These are phyloP conservation scores for Cenchrus fungigraminus DNA, from an alignment of 176 grass and related monocot species.

Conservation along the genomic window DNA sequence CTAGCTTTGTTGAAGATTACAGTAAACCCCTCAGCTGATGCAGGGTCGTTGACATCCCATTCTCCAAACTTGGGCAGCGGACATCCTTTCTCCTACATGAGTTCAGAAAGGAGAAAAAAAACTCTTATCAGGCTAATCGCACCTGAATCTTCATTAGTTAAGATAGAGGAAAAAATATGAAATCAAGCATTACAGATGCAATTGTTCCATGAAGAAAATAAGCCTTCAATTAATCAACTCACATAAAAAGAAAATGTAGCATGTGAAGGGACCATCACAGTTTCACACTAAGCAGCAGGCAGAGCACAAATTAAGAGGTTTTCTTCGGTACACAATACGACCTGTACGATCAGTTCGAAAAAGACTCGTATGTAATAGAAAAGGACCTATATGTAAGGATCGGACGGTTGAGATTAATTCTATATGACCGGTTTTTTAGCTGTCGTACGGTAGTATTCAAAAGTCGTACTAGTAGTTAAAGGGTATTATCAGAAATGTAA, in stretches of 20 bases:
- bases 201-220: background rate
- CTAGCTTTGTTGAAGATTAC: constrained; percentile 63
- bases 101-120: background rate
- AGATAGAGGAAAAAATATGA: background rate
- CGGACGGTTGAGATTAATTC: no score
- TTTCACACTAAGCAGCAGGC: background rate
- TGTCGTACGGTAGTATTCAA: no score
- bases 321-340: no score
- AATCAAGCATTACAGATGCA: background rate
- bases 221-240: background rate
- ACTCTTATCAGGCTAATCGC: background rate
- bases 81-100: constrained; percentile 31
- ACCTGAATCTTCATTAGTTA: background rate
- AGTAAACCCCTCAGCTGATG: constrained; percentile 53
- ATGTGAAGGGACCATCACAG: background rate
- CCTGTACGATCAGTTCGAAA: no score
- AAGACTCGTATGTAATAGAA: no score
- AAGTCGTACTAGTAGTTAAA: no score
- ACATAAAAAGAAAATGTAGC: background rate
- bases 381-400: no score
- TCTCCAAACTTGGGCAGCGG: constrained; percentile 41
- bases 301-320: no score
- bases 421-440: no score
- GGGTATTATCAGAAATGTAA: no score
- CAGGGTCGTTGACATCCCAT: constrained; percentile 46